Evolutionary conservation across 2,329 filamentous ascomycete species (phyloP).

Genomic region (Monilinia polystroma): DNA sequence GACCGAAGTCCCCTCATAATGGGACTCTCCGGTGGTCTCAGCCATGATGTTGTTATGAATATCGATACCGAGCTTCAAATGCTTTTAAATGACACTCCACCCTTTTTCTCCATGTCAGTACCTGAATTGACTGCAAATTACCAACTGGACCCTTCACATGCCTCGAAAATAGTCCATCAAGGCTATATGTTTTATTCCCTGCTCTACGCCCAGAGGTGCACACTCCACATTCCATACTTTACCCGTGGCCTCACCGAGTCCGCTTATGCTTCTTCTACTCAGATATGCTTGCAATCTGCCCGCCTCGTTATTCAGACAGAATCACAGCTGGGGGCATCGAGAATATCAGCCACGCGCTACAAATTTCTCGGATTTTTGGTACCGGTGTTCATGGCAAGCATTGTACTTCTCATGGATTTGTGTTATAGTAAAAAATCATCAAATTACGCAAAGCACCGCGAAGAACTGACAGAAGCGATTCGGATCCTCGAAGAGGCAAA

Average conservation of each 20-base stretch:
- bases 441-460: slow-evolving; percentile 33
- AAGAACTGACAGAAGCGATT: slow-evolving; percentile 39
- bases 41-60: slow-evolving; percentile 33
- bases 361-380: no score
- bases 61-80: no score
- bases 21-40: slow-evolving; percentile 16
- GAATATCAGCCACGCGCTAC: no score
- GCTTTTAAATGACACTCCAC: no score
- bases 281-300: slow-evolving; percentile 37
- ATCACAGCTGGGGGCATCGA: no score
- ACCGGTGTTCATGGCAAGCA: no score
- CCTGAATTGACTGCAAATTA: no score
- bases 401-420: slow-evolving; percentile 40
- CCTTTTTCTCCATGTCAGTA: no score
- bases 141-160: no score
- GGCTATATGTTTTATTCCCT: slow-evolving; percentile 41
- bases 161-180: no score
- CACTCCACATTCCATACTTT: slow-evolving; percentile 42
- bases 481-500: slow-evolving; percentile 26
- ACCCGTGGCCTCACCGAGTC: slow-evolving; percentile 33
- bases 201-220: slow-evolving; percentile 41
- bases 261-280: slow-evolving; percentile 37
- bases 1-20: slow-evolving; percentile 38
- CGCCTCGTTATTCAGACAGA: no score
- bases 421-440: slow-evolving; percentile 36